Evolutionary conservation across 2,329 filamentous ascomycete species (phyloP).

Genomic region (Xylariaceae sp.): DNA sequence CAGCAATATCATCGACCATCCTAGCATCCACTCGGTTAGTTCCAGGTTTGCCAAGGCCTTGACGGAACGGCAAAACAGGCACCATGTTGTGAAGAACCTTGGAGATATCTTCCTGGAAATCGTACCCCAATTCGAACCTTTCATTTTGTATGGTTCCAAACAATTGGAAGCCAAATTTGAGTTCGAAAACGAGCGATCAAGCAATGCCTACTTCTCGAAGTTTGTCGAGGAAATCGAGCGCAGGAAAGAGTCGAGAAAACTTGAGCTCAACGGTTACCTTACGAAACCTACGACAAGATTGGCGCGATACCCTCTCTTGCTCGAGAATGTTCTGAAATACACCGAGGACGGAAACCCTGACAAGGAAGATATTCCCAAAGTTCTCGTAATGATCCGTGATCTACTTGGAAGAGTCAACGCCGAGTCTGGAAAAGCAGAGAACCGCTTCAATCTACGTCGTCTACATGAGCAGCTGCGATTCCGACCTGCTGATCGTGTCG

Average conservation of each 20-base stretch:
- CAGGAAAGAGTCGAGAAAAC: conserved; percentile 91
- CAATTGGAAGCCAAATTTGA: conserved; percentile 97
- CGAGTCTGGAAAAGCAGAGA: conserved; percentile 95
- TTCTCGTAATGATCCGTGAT: conserved; percentile 79
- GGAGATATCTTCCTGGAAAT: conserved; percentile 94
- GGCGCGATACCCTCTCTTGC: conserved; percentile 84
- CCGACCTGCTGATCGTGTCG: conserved; percentile 82
- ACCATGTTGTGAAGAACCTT: conserved; percentile 80
- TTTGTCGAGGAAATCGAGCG: conserved; percentile 97
- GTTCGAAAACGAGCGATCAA: conserved; percentile 91
- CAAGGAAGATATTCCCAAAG: conserved; percentile 87
- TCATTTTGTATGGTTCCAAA: conserved; percentile 93
- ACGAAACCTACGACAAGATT: conserved; percentile 96
- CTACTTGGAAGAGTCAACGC: conserved; percentile 85
- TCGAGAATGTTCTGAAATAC: conserved; percentile 89
- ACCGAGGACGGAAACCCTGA: conserved; percentile 87
- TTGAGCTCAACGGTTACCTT: conserved; percentile 94
- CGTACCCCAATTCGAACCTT: conserved; percentile 88
- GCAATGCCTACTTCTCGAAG: conserved; percentile 78
- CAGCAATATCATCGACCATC: conserved; percentile 83
- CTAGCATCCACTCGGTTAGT: conserved; percentile 83
- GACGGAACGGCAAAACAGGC: conserved; percentile 85
- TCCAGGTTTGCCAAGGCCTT: conserved; percentile 82
- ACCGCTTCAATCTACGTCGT: conserved; percentile 90
- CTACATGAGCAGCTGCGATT: conserved; percentile 91